Base-by-base conservation (phyloP, 129 eudicot species). In the Flaveria robusta region DNA sequence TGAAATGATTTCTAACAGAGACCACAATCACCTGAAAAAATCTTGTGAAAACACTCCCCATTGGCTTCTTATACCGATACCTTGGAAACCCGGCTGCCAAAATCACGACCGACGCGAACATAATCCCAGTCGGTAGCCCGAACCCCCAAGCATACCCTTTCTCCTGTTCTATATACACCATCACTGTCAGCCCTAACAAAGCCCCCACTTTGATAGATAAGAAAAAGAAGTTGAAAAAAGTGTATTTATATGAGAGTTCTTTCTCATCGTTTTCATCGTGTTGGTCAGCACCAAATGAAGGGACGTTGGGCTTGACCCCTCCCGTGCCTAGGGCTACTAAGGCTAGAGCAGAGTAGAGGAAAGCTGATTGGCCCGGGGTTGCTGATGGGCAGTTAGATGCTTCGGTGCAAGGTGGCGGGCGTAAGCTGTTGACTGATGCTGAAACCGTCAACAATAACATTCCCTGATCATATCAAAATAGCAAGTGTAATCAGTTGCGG, bases 251-350 rank as follows among this genome's bases (percentile, higher is more conserved):
- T 0, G 65, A 59, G 29, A 86, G 86, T 82, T 91, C 97, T 41
- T 66, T 82, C 18, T 83, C 81, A 13, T 91, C 96, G 3, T 85
- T 76, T 55, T 85, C 91, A 8, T 91, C 96, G 14, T 87, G 90
- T 63, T 95, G 99, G 85, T 95, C 99, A 0, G 97, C 99, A 0
- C 99, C 99, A 8, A 94, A 91, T 0, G 99, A 82, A 46, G 95
- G 91, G 70, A 92, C 91, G 43, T 94, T 91, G 0, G 99, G 93
- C 84, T 92, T 94, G 76, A 94, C 90, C 22, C 99, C 99, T 0
- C 99, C 97, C 2, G 99, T 92, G 4, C 99, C 99, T 16, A 94
- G 83, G 69, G 99, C 96, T 31, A 94, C 91, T 19, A 94, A 93
- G 41, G 83, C 88, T 18, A 91, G 81, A 41, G 97, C 82, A 10